These are phyloP conservation scores for Pichia heedii DNA, from an alignment of 805 yeast species.

Conservation along the genomic window DNA sequence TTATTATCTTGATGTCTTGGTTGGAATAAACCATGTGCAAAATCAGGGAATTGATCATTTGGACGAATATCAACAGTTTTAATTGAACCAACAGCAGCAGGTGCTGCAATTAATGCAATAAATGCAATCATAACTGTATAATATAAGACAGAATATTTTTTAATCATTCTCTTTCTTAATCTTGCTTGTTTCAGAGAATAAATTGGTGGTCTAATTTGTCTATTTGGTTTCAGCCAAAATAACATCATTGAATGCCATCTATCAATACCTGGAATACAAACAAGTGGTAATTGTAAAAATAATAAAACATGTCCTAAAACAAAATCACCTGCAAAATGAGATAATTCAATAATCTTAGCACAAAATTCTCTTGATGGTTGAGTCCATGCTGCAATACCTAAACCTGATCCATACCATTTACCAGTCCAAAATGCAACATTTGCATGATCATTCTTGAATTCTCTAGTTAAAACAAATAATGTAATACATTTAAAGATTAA, in stretches of 20 bases:
- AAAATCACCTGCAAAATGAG: constrained; percentile 96
- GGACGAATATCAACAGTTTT: constrained; percentile 31
- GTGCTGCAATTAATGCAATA: constrained; percentile 75
- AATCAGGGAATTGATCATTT: constrained; percentile 25
- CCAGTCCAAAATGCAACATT: constrained; percentile 99
- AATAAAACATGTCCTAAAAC: constrained; percentile 82
- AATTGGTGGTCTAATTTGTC: constrained; percentile 97
- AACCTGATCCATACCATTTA: constrained; percentile 93
- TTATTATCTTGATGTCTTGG: constrained; percentile 76
- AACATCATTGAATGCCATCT: constrained; percentile 97
- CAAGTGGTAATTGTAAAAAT: constrained; percentile 81
- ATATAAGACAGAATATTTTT: constrained; percentile 81
- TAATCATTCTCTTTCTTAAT: constrained; percentile 95
- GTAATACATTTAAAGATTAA: constrained; percentile 79
- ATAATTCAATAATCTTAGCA: constrained; percentile 89
- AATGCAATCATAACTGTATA: constrained; percentile 61
- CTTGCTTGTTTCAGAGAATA: constrained; percentile 93
- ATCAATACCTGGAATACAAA: constrained; percentile 80
- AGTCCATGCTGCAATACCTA: constrained; percentile 90
- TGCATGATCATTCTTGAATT: constrained; percentile 89
- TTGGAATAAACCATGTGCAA: constrained; percentile 67
- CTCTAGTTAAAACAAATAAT: constrained; percentile 75
- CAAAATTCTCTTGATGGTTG: constrained; percentile 94
- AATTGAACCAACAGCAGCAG: constrained; percentile 68
- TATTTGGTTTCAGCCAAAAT: constrained; percentile 96